Evolutionary conservation across 176 grass and related monocot genomes (phyloP), one percentile per base, ranked within the genome.

Genomic region (Oropetium thomaeum): DNA sequence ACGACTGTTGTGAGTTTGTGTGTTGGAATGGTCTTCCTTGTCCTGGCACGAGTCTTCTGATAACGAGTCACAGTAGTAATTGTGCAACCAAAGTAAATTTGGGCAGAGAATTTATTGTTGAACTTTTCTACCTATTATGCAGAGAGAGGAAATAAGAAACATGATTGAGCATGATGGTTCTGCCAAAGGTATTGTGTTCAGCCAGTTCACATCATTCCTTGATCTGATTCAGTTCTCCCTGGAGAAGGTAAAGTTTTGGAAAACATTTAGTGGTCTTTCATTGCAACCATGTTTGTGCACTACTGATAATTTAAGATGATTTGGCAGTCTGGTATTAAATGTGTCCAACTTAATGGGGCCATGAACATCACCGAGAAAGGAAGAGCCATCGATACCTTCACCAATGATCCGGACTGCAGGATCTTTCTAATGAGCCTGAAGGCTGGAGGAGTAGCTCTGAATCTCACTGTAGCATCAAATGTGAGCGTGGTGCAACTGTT

Each of bases 401-500:
- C 73, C 58, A 66, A 86, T 34, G 91, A 99, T 70, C 58, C 79
- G 39, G 87, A 92, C 61, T 92, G 89, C 87, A 95, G 71, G 79
- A 83, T 99, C 49, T 95, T 99, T 73, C 73, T 95, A 48, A 99
- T 99, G 96, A 95, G 91, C 83, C 80, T 99, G 82, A 99, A 99
- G 85, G 91, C 96, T 77, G 96, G 96, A 71, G 91, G 96, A 55
- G 96, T 95, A 15, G 91, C 96, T 17, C 87, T 99, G 61, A 99
- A 99, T 80, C 87, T 98, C 13, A 98, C 96, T 11, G 84, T 94
- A 7, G 96, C 91, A 65, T 98, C 96, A 45, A 87, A 99, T 86
- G 91, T 99, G 84, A 90, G 89, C 52, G 75, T 23, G 33, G 8
- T 38, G 63, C 54, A 67, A 9, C 62, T 30, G 27, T 27, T 75